These are phyloP conservation scores for Halophytophthora batemanensis DNA, from an alignment of 352 stramenopile species.

Conservation along the genomic window DNA sequence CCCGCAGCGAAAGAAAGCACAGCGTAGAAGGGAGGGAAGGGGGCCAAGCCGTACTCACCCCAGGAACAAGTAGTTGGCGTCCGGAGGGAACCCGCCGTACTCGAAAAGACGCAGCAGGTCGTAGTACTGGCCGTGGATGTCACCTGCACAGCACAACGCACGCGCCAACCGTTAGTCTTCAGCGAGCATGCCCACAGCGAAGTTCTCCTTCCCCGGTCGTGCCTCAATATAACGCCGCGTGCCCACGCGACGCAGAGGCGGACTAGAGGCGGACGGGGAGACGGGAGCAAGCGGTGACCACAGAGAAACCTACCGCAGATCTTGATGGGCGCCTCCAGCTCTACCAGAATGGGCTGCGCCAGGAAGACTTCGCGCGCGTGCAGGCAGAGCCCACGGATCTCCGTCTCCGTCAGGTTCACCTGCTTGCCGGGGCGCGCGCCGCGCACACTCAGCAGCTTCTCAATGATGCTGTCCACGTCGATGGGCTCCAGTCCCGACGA, in stretches of 20 bases:
- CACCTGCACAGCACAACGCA: constrained; percentile 40
- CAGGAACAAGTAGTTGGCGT: constrained; percentile 79
- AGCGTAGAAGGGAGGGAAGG: not conserved
- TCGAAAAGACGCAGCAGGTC: constrained; percentile 97
- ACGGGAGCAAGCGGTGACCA: not conserved
- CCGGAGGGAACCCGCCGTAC: constrained; percentile 85
- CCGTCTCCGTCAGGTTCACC: constrained; percentile 94
- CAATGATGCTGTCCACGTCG: constrained; percentile 86
- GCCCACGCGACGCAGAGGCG: too few relatives aligned
- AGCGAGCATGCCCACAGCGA: too few relatives aligned
- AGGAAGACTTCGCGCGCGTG: constrained; percentile 97
- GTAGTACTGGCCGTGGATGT: constrained; percentile 98
- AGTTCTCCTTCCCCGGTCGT: too few relatives aligned
- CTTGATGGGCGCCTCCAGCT: constrained; percentile 98
- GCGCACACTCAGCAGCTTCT: constrained; percentile 89
- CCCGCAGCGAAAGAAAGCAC: not conserved
- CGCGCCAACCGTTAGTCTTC: too few relatives aligned
- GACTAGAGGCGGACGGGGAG: not conserved
- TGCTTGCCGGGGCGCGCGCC: constrained; percentile 84
- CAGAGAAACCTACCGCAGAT: constrained; percentile 85
- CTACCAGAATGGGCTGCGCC: constrained; percentile 97
- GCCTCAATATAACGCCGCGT: too few relatives aligned
- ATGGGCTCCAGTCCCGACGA: constrained; percentile 70
- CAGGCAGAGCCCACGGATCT: constrained; percentile 98
- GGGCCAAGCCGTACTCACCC: constrained; percentile 10